A percentile compares a stretch with the other conserved stretches of the same genome.
phyloP scores from a whole-genome alignment of 176 grass and related monocot genomes.

The Juncus effusus region DNA sequence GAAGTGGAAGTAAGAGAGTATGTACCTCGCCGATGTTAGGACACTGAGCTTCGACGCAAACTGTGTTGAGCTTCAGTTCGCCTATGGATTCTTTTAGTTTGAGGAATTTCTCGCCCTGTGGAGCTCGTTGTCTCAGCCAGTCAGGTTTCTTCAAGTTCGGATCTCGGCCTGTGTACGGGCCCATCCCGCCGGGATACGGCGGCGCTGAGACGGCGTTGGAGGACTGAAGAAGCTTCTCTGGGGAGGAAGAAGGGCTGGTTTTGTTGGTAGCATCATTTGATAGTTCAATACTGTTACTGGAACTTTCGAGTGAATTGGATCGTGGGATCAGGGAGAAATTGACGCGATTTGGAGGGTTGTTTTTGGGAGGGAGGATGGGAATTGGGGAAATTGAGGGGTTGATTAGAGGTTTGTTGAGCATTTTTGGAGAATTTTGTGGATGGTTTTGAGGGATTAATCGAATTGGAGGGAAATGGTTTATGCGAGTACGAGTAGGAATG shows the following conservation, averaged over 20 bases:
- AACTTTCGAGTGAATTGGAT: slow-evolving; percentile 33
- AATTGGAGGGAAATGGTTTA: background rate
- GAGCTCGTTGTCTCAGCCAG: slow-evolving; percentile 75
- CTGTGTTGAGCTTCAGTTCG: slow-evolving; percentile 78
- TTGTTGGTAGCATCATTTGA: background rate
- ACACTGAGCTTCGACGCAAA: slow-evolving; percentile 88
- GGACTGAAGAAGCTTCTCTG: slow-evolving; percentile 17
- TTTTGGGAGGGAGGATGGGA: background rate
- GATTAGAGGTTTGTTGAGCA: slow-evolving; percentile 32
- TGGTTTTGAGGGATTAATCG: background rate
- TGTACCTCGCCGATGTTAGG: slow-evolving; percentile 94
- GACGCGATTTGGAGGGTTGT: background rate
- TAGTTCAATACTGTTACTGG: slow-evolving; percentile 12
- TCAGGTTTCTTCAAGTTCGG: slow-evolving; percentile 64
- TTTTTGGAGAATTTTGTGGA: slow-evolving; percentile 8
- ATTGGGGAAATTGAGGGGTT: slow-evolving; percentile 8
- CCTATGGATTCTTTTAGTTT: slow-evolving; percentile 56
- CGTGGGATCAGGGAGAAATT: slow-evolving; percentile 5
- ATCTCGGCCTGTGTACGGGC: slow-evolving; percentile 57
- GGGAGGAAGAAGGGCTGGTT: slow-evolving; percentile 1
- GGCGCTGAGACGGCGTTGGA: slow-evolving; percentile 20
- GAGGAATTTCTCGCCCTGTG: slow-evolving; percentile 69
- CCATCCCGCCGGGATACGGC: slow-evolving; percentile 40
- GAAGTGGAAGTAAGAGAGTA: background rate
- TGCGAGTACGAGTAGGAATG: background rate